Evolutionary conservation across 164 flowering plant genomes (phyloP).

Genomic region (Chimonanthus praecox): DNA sequence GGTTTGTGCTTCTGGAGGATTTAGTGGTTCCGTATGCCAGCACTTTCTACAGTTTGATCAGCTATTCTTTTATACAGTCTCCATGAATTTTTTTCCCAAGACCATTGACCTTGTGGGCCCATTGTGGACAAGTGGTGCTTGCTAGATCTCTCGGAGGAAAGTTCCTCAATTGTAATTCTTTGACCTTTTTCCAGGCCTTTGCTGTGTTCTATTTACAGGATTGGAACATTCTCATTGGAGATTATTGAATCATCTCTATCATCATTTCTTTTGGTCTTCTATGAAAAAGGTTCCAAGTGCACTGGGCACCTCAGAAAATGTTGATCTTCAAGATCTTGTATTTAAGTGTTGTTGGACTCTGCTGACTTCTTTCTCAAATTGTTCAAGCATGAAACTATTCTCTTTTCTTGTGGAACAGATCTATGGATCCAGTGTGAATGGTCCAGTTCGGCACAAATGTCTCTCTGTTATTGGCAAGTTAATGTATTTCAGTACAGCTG

Average conservation of each 20-base stretch:
- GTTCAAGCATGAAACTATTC: neutral
- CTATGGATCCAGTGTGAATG: slow-evolving; percentile 96
- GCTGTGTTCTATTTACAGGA: neutral
- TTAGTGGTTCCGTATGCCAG: neutral
- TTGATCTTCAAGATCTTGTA: neutral
- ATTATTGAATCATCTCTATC: no score
- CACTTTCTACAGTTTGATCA: neutral
- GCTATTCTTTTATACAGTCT: neutral
- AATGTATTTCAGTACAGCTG: slow-evolving; percentile 90
- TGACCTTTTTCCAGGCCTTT: neutral
- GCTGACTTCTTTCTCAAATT: slow-evolving; percentile 1
- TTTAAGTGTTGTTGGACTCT: neutral
- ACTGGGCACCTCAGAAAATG: no score
- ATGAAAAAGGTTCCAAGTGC: no score
- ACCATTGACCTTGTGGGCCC: neutral
- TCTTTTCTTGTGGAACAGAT: slow-evolving; percentile 43
- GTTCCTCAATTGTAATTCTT: neutral
- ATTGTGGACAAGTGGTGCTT: neutral
- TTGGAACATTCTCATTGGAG: neutral
- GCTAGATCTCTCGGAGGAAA: neutral
- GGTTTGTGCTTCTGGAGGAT: slow-evolving; percentile 36
- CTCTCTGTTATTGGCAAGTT: slow-evolving; percentile 89
- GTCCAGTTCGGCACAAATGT: slow-evolving; percentile 95
- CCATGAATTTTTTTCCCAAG: neutral
- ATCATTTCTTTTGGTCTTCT: no score